Conservation (phyloP, 306 rosid genomes). For the Cicer arietinum region DNA sequence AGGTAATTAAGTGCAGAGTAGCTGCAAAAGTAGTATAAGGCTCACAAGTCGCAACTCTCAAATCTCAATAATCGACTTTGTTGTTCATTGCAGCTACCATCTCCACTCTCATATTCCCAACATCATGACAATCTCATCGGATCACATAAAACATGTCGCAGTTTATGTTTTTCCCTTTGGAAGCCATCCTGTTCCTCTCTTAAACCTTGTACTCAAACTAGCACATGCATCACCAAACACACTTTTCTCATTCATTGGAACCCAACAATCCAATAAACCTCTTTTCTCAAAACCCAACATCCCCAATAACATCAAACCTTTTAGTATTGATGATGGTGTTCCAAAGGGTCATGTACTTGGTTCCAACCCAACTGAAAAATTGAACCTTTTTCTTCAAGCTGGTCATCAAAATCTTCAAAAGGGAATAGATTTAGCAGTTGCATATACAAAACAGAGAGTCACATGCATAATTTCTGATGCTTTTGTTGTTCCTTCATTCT, state of each 20-base stretch:
- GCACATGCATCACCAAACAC: constrained; percentile 44
- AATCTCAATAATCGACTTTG: no score
- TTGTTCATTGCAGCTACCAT: no score
- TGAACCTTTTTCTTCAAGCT: constrained; percentile 47
- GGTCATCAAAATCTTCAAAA: constrained; percentile 43
- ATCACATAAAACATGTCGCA: constrained; percentile 39
- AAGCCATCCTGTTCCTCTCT: constrained; percentile 45
- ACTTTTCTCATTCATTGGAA: constrained; percentile 49
- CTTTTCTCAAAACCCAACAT: constrained; percentile 43
- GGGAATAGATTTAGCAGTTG: constrained; percentile 40
- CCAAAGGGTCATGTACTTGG: constrained; percentile 34
- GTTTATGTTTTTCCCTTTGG: constrained; percentile 56
- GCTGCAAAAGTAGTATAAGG: no score
- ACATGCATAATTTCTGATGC: constrained; percentile 52
- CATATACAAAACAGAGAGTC: constrained; percentile 28
- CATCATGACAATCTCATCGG: neutral
- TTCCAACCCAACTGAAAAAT: constrained; percentile 34
- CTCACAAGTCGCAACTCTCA: no score
- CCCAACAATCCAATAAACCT: neutral
- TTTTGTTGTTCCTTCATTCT: constrained; percentile 34
- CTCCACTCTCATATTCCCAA: neutral
- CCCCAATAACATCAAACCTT: constrained; percentile 32
- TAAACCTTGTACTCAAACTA: constrained; percentile 46
- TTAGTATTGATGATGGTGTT: constrained; percentile 41
- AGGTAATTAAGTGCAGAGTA: no score